Percentiles rank a stretch among this genome's conserved stretches.
These are phyloP conservation scores for Sclerospora graminicola DNA, from an alignment of 352 stramenopile species.

Conservation along the genomic window DNA sequence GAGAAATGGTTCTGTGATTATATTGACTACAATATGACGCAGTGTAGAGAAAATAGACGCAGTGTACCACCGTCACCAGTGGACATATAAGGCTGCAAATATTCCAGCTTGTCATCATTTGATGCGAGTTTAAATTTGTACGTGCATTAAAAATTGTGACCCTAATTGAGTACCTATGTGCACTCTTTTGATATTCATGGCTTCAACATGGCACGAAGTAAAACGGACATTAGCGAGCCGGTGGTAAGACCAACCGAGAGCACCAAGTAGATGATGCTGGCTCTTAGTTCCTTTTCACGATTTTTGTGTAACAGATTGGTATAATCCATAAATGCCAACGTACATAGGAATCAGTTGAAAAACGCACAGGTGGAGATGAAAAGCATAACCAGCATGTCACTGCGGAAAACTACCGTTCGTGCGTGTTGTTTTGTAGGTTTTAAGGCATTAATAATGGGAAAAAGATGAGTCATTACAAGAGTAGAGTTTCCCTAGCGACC, in stretches of 20 bases:
- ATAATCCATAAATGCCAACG: slow-evolving; percentile 73
- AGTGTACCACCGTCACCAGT: slow-evolving; percentile 17
- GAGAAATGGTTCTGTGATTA: not conserved
- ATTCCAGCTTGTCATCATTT: slow-evolving; percentile 73
- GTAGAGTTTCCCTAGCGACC: no score
- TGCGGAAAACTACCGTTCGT: slow-evolving; percentile 56
- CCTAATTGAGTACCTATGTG: no score
- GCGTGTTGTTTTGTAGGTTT: slow-evolving; percentile 61
- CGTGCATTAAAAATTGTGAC: no score
- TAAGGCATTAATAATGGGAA: slow-evolving; percentile 66
- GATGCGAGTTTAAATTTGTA: no score
- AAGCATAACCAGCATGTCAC: slow-evolving; percentile 45
- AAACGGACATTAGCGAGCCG: slow-evolving; percentile 69
- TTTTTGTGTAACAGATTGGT: slow-evolving; percentile 36
- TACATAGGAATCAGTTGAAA: slow-evolving; percentile 63
- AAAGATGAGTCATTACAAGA: slow-evolving; percentile 39
- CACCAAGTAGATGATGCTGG: slow-evolving; percentile 77
- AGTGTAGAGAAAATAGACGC: not conserved
- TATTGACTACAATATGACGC: slow-evolving; percentile 1
- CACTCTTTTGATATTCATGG: no score
- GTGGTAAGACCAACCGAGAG: slow-evolving; percentile 58
- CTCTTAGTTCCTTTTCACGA: slow-evolving; percentile 58
- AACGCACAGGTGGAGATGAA: slow-evolving; percentile 49
- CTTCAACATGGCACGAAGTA: slow-evolving; percentile 65
- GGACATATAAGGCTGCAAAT: slow-evolving; percentile 70